These are phyloP conservation scores for Elsinoe perseae DNA, from an alignment of 2,329 filamentous ascomycete genomes.

Conservation along the genomic window DNA sequence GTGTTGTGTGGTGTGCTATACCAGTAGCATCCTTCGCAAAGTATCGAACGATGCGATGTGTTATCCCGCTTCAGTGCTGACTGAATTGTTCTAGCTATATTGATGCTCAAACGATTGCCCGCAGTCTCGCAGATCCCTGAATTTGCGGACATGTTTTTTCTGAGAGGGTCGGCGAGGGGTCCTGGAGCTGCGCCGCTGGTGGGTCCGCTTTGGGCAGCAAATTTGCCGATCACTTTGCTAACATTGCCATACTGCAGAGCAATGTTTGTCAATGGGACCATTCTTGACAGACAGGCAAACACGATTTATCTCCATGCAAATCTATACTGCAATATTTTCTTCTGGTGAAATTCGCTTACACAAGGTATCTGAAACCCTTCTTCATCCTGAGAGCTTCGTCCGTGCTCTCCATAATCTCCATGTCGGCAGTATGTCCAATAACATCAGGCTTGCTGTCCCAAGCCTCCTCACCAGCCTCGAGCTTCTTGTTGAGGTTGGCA, in stretches of 20 bases:
- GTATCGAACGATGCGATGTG: too few species aligned
- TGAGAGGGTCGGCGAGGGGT: not conserved
- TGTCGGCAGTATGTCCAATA: slow-evolving; percentile 17
- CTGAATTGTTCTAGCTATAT: too few species aligned
- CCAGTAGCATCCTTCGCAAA: not conserved
- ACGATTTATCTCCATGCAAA: too few species aligned
- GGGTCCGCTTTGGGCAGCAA: not conserved
- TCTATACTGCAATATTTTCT: too few species aligned
- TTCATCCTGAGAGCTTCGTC: slow-evolving; percentile 18
- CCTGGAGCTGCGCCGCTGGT: not conserved
- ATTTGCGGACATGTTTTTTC: not conserved
- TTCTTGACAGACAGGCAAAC: too few species aligned
- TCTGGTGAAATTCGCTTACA: slow-evolving; percentile 22
- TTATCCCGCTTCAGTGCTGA: too few species aligned
- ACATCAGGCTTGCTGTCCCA: slow-evolving; percentile 20
- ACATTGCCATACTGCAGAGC: not conserved
- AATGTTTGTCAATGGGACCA: not conserved
- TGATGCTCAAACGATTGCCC: not conserved
- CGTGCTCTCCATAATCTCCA: slow-evolving; percentile 17
- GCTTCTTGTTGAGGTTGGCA: slow-evolving; percentile 22
- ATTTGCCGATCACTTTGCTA: not conserved
- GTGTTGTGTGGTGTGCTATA: not conserved
- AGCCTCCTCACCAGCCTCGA: slow-evolving; percentile 22
- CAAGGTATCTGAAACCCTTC: slow-evolving; percentile 25
- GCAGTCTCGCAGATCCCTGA: not conserved